Evolutionary conservation across 2,329 filamentous ascomycete genomes (phyloP), one percentile per base, ranked within the genome.

Genomic region (Verticillium klebahnii): DNA sequence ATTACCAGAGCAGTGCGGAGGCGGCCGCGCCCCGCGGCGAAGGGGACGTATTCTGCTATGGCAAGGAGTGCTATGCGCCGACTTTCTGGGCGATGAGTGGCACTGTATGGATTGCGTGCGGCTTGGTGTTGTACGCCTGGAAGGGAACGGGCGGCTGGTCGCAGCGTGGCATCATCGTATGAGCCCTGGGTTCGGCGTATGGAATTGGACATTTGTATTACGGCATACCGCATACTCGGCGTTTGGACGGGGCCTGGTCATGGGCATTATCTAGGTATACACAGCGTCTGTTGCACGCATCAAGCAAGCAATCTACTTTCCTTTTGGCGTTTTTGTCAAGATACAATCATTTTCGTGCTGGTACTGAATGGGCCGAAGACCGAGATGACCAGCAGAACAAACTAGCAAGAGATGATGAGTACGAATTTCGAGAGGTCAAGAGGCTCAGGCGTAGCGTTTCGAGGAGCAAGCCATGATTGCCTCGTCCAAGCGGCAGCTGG

Each of bases 31-130:
- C 61, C 67, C 2, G 72, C 66, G 69, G 72, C 59, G 70, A 78
- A 0, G 78, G 80, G 9, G 80, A 85, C 64, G 77, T 83, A 2
- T 84, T 96, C 67, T 98, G 94, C 72, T 91, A 92, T 72, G 95
- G 95, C 1, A 85, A 81, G 69, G 77, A 82, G 59, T 99, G 95
- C 77, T 98, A 97, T 76, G 87, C 88, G 12, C 71, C 81, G 0
- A 91, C 90, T 0, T 96, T 94, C 67, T 97, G 93, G 93, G 91
- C 90, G 1, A 92, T 97, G 84, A 88, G 90, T 0, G 76, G 84
- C 1, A 93, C 89, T 65, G 89, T 96, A 0, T 93, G 90, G 88
- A 67, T 91, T 40, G 93, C 92, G 0, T 88, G 90, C 69, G 80
- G 78, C 3, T 75, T 92, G 68, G 89, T 94, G 77, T 66, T 89